Evolutionary conservation across 306 rosid genomes (phyloP), one percentile per base, ranked within the genome.

Genomic region (Mimosa pudica): DNA sequence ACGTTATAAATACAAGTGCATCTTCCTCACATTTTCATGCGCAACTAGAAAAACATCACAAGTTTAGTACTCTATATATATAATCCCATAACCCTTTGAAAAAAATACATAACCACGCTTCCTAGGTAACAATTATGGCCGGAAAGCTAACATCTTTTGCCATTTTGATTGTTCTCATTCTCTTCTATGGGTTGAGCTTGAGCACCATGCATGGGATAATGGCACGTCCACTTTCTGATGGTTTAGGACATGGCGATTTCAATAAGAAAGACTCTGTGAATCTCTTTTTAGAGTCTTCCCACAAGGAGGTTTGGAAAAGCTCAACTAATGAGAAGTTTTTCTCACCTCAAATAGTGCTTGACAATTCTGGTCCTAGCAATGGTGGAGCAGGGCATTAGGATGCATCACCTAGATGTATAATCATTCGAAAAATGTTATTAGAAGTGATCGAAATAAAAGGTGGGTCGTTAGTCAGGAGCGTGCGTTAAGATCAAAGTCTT

Each of bases 301-400:
- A 38, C 57, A 70, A 5, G 47, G 17, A 5, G 58, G 32, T 20
- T 44, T 49, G 41, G 77, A 44, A 36, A 49, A 38, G 68, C 58
- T 77, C 78, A 5, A 45, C 65, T 45, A 1, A 2, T 17, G 11
- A 65, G 13, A 67, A 36, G 42, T 10, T 33, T 30, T 75, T 30
- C 48, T 47, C 60, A 44, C 11, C 46, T 67, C 33, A 65, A 7
- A 65, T 3, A 13, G 60, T 14, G 47, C 54, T 73, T 18, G 66
- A 44, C 30, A 1, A 58, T 9, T 68, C 81, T 30, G 90, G 88
- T 32, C 90, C 90, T 75, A 18, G 85, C 78, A 68, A 44, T 45
- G 73, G 86, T 33, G 87, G 85, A 64, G 48, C 35, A 60, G 65
- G 38, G 65, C 52, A n/a, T 33, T 57, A 57, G 63, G 63, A 55